A percentile compares a stretch with the other conserved stretches of the same genome.
These are phyloP conservation scores for Vigna unguiculata DNA, from an alignment of 306 rosid genomes.

Conservation along the genomic window DNA sequence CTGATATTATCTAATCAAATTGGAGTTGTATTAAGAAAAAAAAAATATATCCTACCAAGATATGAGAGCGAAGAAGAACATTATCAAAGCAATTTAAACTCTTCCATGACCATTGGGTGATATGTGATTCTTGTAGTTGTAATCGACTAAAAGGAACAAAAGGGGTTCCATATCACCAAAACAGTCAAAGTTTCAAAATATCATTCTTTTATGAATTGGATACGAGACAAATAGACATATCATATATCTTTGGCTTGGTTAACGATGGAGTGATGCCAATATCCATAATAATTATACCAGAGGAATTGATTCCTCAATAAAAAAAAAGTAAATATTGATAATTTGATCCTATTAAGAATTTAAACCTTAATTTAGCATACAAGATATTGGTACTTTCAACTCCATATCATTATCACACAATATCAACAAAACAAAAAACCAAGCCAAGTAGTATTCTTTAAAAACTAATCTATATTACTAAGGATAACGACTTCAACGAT, in stretches of 20 bases:
- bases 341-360: background rate
- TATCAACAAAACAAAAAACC: background rate
- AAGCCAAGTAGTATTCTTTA: background rate
- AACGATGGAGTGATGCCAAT: background rate
- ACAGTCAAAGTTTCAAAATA: background rate
- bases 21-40: background rate
- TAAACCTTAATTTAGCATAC: background rate
- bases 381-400: constrained; percentile 16
- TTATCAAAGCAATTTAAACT: no score
- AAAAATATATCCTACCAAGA: background rate
- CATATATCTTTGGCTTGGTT: background rate
- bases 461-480: background rate
- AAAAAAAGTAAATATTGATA: background rate
- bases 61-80: no score
- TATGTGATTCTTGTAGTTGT: constrained; percentile 10
- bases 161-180: background rate
- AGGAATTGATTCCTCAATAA: constrained; percentile 24
- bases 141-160: background rate
- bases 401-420: background rate
- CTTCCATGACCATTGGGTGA: background rate
- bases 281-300: background rate
- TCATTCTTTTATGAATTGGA: constrained; percentile 9
- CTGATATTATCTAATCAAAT: no score
- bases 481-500: constrained; percentile 26
- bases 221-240: background rate